Base-by-base conservation (phyloP, 2,329 filamentous ascomycete genomes). In the Coniochaeta sp. region DNA sequence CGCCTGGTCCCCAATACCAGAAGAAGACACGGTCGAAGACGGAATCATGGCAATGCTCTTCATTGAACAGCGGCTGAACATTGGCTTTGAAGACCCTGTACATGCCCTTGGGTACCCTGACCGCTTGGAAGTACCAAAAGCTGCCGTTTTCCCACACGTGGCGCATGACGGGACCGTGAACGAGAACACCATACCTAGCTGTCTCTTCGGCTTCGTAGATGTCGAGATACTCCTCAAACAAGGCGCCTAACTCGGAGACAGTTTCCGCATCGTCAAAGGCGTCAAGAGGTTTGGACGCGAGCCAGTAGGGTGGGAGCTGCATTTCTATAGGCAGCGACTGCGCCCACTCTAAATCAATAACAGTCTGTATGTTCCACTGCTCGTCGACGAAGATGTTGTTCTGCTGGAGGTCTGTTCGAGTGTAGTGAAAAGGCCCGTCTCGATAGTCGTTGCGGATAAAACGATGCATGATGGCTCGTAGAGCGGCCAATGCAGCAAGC, bases 381-480 rank as follows among this genome's bases (percentile, higher is more conserved):
- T 40, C 38, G 59, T 75, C 72, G 5, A 74, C 71, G 57, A 75
- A 69, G 16, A 74, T 71, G 59, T 79, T 78, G 60, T 73, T 73
- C 55, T 68, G 65, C 52, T 76, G 74, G 22, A 77, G 61, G 62
- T 78, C 75, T 24, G 72, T 76, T 11, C 78, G 67, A 1, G 58
- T 62, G 57, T 68, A 66, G 14, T 71, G 57, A 59, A 73, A 77
- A 1, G 72, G 72, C 1, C 74, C 73, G 19, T 69, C 55, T 5
- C 70, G 65, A 17, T 19, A 5, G 4, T 40, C 34, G 7, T 6
- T 9, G 14, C 34, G 34, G 14, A 67, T 61, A 16, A 67, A 70
- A 6, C 64, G 64, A 12, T 64, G 65, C 43, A 66, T 57, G 7
- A 63, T 60, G 4, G 66, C 67, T 57, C 70, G 66, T 67, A 75